phyloP scores from a whole-genome alignment of 2,329 filamentous ascomycete species.

The Calonectria hongkongensis region DNA sequence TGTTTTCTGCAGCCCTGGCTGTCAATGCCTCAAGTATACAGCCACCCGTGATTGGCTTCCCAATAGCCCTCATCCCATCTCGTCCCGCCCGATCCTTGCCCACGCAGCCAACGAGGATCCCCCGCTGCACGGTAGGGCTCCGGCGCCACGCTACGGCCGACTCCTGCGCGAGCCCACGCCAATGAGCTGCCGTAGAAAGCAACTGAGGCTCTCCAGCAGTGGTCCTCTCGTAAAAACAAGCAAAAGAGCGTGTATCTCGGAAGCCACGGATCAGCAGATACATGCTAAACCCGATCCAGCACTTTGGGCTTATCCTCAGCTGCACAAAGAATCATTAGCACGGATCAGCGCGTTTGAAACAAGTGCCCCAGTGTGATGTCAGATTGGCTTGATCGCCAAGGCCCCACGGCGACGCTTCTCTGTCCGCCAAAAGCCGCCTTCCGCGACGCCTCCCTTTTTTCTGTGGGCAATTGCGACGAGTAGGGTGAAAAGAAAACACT shows the following conservation, averaged over 20 bases:
- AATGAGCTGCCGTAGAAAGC: background rate
- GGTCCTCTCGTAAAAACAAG: background rate
- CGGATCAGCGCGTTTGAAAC: conserved; percentile 26
- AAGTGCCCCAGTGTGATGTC: conserved; percentile 26
- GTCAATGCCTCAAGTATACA: conserved; percentile 17
- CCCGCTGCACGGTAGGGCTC: conserved; percentile 16
- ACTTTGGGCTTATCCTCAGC: background rate
- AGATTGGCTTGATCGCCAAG: conserved; percentile 20
- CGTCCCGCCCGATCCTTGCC: conserved; percentile 10
- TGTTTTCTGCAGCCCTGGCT: background rate
- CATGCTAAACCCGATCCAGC: conserved; percentile 1
- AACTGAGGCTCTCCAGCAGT: background rate
- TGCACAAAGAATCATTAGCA: conserved; percentile 18
- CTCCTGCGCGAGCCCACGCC: background rate
- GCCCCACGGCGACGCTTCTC: conserved; percentile 9
- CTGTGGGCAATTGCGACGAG: background rate
- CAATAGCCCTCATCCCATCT: background rate
- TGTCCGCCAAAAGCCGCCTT: background rate
- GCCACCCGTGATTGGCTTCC: conserved; percentile 25
- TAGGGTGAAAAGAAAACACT: background rate
- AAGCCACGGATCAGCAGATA: background rate
- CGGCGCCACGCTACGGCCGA: background rate
- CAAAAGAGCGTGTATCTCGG: background rate
- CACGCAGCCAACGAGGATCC: conserved; percentile 13
- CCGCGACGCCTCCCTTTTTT: conserved; percentile 21